phyloP scores from a whole-genome alignment of 352 stramenopile species.

The Globisporangium sylvaticum region DNA sequence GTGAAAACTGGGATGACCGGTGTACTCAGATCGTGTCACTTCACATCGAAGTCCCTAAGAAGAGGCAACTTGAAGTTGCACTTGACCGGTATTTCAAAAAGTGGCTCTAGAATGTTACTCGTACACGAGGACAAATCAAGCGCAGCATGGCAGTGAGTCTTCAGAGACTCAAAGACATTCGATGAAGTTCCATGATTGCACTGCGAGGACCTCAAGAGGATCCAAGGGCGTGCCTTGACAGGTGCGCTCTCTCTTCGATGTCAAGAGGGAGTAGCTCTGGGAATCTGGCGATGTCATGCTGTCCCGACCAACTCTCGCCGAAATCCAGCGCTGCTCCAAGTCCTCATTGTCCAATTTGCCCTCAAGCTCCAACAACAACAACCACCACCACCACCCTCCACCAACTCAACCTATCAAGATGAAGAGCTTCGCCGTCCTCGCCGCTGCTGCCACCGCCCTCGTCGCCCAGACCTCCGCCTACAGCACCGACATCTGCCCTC shows the following conservation, averaged over 20 bases:
- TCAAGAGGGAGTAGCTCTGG: neutral
- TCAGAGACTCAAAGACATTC: neutral
- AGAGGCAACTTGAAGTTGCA: neutral
- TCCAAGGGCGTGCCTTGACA: too few relatives aligned
- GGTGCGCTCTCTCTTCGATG: neutral
- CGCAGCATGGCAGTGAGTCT: neutral
- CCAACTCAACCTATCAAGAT: neutral
- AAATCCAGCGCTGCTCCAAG: neutral
- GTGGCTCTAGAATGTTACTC: neutral
- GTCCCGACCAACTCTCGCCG: neutral
- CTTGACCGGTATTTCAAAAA: neutral
- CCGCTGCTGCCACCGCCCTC: neutral
- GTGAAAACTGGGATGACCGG: neutral
- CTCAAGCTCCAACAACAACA: neutral
- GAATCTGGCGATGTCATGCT: neutral
- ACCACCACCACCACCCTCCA: neutral
- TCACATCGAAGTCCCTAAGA: neutral
- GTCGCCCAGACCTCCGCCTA: neutral
- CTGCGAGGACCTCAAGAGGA: neutral
- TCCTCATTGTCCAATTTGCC: neutral
- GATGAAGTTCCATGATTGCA: too few relatives aligned
- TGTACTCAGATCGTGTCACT: neutral
- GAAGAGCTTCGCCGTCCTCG: neutral
- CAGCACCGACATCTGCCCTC: neutral
- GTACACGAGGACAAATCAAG: too few relatives aligned